Evolutionary conservation across 306 rosid species (phyloP).

Genomic region (Castanea sativa): DNA sequence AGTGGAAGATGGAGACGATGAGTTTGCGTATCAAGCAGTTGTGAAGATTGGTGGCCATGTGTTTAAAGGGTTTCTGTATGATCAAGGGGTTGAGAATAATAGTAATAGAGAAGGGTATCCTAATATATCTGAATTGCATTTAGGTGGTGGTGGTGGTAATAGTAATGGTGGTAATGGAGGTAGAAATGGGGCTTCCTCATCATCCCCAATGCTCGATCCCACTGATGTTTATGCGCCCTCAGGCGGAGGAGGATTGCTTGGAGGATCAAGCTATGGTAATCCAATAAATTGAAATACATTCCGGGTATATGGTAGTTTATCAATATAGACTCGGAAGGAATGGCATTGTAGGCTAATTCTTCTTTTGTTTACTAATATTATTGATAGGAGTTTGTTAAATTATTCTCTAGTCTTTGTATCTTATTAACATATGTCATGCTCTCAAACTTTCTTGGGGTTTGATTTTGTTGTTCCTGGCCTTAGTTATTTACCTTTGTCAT

Average conservation of each 20-base stretch:
- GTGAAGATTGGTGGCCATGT: conserved; percentile 89
- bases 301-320: conserved; percentile 29
- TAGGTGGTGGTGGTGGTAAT: conserved; percentile 49
- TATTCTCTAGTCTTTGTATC: conserved; percentile 29
- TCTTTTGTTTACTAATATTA: conserved; percentile 14
- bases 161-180: conserved; percentile 21
- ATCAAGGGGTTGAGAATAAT: conserved; percentile 62
- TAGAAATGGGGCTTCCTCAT: conserved; percentile 52
- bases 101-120: conserved; percentile 51
- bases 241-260: conserved; percentile 58
- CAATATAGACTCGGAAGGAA: conserved; percentile 27
- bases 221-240: conserved; percentile 64
- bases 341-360: conserved; percentile 28
- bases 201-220: conserved; percentile 71
- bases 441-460: neutral
- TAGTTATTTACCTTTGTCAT: conserved; percentile 17
- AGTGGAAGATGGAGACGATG: conserved; percentile 76
- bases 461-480: conserved; percentile 14
- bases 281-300: conserved; percentile 53
- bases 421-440: conserved; percentile 29
- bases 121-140: conserved; percentile 68
- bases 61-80: conserved; percentile 80
- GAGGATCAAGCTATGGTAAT: conserved; percentile 79
- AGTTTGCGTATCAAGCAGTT: conserved; percentile 82
- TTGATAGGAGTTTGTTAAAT: conserved; percentile 8